phyloP scores from a whole-genome alignment of 768 basidiomycete genomes.

The Chalciporus chontae region DNA sequence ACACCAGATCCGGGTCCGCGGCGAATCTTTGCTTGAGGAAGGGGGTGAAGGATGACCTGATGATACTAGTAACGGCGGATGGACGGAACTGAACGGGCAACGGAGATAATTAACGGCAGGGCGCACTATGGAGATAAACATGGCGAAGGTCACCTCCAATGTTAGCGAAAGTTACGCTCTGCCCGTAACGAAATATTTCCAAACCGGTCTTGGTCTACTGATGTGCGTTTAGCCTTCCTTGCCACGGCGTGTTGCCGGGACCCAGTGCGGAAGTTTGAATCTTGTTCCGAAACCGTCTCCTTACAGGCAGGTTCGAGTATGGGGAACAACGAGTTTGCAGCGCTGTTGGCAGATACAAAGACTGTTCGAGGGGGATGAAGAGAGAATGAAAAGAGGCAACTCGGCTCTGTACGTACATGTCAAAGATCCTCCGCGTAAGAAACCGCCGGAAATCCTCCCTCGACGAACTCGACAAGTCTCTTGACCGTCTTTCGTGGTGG shows the following conservation, averaged over 20 bases:
- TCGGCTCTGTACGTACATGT: slow-evolving; percentile 9
- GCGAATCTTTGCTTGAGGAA: neutral
- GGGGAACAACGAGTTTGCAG: neutral
- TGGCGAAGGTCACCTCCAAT: neutral
- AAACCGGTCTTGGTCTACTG: slow-evolving; percentile 7
- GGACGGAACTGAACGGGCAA: slow-evolving; percentile 18
- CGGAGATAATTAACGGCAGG: slow-evolving; percentile 22
- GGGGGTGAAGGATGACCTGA: neutral
- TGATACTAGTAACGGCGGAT: neutral
- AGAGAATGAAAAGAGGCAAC: neutral
- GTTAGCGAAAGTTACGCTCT: slow-evolving; percentile 4
- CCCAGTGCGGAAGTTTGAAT: neutral
- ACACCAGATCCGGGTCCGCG: neutral
- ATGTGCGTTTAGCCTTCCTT: slow-evolving; percentile 10
- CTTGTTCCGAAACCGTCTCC: slow-evolving; percentile 5
- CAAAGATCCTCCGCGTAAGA: slow-evolving; percentile 12
- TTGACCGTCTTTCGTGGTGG: neutral
- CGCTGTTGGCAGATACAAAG: neutral
- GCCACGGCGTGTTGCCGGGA: slow-evolving; percentile 15
- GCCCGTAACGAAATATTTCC: slow-evolving; percentile 10
- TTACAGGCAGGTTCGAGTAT: slow-evolving; percentile 2
- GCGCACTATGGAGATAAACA: slow-evolving; percentile 7
- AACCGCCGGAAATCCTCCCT: slow-evolving; percentile 9
- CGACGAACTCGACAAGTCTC: slow-evolving; percentile 16
- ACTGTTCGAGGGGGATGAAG: neutral